These are phyloP conservation scores for Ochetophila trinervis DNA, from an alignment of 306 rosid genomes.

Conservation along the genomic window DNA sequence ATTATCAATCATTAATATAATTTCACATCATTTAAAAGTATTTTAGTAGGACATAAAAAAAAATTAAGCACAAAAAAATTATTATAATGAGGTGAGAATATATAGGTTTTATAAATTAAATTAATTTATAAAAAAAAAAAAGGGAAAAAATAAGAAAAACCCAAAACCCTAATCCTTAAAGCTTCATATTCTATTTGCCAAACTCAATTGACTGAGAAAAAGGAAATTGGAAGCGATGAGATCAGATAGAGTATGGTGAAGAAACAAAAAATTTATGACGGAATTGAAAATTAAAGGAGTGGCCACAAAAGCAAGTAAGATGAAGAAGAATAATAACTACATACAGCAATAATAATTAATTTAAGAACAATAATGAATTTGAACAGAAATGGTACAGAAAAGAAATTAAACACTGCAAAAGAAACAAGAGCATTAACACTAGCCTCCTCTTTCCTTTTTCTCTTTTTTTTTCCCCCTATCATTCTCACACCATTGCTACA, in stretches of 20 bases:
- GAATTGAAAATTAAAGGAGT: neutral
- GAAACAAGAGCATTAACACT: conserved; percentile 64
- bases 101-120: no score
- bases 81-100: no score
- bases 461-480: neutral
- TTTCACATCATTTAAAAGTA: no score
- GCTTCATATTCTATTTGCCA: neutral
- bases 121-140: no score
- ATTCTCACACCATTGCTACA: conserved; percentile 20
- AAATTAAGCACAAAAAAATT: no score
- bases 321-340: conserved; percentile 23
- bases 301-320: neutral
- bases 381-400: conserved; percentile 22
- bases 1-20: no score
- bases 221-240: no score
- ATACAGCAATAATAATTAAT: conserved; percentile 24
- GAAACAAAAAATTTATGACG: neutral
- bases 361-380: conserved; percentile 26
- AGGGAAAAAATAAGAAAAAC: neutral
- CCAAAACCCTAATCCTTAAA: conserved; percentile 4
- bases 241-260: neutral
- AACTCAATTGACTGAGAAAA: neutral
- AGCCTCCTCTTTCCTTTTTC: conserved; percentile 39
- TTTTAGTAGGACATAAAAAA: no score
- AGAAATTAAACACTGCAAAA: conserved; percentile 28